A percentile compares a stretch with the other conserved stretches of the same genome.
phyloP scores from a whole-genome alignment of 768 basidiomycete species.

The Boletales sp. region DNA sequence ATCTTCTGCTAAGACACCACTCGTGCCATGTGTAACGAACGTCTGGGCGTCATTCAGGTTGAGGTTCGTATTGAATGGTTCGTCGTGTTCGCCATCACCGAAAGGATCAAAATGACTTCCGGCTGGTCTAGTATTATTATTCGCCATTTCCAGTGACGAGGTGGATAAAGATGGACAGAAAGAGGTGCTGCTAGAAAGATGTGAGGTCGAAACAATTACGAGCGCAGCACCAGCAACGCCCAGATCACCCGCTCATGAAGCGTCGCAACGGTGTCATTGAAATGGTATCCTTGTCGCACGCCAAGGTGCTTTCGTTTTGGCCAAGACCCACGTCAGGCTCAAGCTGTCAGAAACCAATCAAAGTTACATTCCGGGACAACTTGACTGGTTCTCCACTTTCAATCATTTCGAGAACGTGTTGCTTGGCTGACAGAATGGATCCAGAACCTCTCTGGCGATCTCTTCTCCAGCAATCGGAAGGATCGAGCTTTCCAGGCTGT shows the following conservation, averaged over 20 bases:
- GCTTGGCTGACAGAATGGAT: constrained; percentile 40
- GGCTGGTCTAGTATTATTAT: constrained; percentile 8
- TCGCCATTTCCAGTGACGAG: constrained; percentile 28
- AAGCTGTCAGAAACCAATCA: too few species aligned
- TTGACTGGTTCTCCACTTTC: constrained; percentile 29
- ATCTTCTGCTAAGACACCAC: constrained; percentile 15
- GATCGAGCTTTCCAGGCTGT: constrained; percentile 39
- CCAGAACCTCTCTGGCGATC: constrained; percentile 36
- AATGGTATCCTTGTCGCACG: constrained; percentile 17
- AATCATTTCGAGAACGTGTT: constrained; percentile 36
- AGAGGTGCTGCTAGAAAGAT: background rate
- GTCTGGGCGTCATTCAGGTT: constrained; percentile 17
- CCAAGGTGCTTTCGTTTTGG: background rate
- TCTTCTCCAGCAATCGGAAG: constrained; percentile 40
- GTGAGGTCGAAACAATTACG: background rate
- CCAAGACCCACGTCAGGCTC: too few species aligned
- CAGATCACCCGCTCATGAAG: background rate
- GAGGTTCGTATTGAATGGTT: constrained; percentile 17
- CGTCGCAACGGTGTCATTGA: background rate
- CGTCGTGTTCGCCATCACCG: constrained; percentile 20
- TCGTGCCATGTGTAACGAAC: constrained; percentile 17
- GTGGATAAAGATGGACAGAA: constrained; percentile 5
- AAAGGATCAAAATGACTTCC: constrained; percentile 23
- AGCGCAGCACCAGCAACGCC: background rate
- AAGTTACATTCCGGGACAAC: background rate